A percentile compares a stretch with the other conserved stretches of the same genome.
Evolutionary conservation across 2,329 filamentous ascomycete species (phyloP).

Genomic region (Pezicula carpinea): DNA sequence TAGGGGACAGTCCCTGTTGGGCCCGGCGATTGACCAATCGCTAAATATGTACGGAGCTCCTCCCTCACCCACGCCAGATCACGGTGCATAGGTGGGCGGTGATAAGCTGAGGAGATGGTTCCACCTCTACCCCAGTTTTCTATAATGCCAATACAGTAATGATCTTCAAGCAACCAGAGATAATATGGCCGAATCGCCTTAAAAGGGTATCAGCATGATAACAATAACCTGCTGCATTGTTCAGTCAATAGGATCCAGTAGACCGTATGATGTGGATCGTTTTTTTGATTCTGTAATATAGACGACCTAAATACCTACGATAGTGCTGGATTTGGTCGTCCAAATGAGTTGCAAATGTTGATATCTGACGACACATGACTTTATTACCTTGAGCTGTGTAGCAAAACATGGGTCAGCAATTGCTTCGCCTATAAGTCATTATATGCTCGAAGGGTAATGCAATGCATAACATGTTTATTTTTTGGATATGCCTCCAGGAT

Average conservation of each 20-base stretch:
- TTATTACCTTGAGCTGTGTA: too few relatives aligned
- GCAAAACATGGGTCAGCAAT: too few relatives aligned
- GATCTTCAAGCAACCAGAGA: not conserved
- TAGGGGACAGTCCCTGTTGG: not conserved
- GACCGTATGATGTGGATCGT: too few relatives aligned
- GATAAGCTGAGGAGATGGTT: not conserved
- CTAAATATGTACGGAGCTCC: not conserved
- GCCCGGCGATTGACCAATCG: not conserved
- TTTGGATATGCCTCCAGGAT: not conserved
- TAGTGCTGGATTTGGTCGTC: too few relatives aligned
- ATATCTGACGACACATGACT: too few relatives aligned
- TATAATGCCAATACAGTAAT: not conserved
- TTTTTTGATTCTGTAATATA: too few relatives aligned
- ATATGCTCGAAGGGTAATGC: too few relatives aligned
- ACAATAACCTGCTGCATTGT: not conserved
- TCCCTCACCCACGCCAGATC: not conserved
- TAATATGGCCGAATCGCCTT: not conserved
- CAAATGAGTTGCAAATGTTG: too few relatives aligned
- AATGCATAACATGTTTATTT: not conserved
- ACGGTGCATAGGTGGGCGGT: not conserved
- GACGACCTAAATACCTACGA: too few relatives aligned
- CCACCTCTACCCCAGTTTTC: not conserved
- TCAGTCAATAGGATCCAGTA: too few relatives aligned
- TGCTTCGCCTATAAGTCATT: too few relatives aligned
- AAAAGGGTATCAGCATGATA: not conserved